Percentiles rank a stretch among this genome's conserved stretches.
These are phyloP conservation scores for Pseudoneurospora amorphoporcata DNA, from an alignment of 495 filamentous ascomycete species.

Conservation along the genomic window DNA sequence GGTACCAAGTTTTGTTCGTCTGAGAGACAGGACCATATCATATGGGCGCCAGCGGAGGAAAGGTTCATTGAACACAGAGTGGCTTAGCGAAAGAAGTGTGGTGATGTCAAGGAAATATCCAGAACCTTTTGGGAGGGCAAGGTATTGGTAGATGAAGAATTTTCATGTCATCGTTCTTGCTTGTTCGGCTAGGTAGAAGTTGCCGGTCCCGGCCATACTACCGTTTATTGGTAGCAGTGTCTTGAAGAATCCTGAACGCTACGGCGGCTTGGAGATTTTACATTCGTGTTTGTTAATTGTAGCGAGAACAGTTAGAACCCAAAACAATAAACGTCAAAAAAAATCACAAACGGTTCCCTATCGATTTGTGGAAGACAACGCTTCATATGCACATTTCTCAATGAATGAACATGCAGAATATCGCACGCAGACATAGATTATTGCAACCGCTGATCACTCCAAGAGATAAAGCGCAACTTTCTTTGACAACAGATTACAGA, in stretches of 20 bases:
- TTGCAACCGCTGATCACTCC: not conserved
- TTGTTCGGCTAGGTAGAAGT: not conserved
- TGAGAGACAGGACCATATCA: not conserved
- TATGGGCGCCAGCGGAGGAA: not conserved
- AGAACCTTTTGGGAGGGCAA: not conserved
- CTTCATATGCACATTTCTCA: not conserved
- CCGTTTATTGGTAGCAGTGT: not conserved
- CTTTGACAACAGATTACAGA: not conserved
- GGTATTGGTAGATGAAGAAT: not conserved
- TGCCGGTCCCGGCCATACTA: not conserved
- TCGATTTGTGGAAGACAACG: not conserved
- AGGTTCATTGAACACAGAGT: not conserved
- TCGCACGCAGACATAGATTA: not conserved
- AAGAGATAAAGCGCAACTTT: not conserved
- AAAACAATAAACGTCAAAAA: not conserved
- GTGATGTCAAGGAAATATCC: not conserved
- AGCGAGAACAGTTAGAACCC: not conserved
- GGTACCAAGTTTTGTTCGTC: not conserved
- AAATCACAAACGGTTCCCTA: not conserved
- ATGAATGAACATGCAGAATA: not conserved
- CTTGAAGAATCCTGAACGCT: not conserved
- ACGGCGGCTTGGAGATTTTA: not conserved
- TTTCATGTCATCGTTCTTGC: not conserved
- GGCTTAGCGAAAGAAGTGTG: not conserved
- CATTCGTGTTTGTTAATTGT: not conserved